Percentiles rank a stretch among this genome's conserved stretches.
Conservation (phyloP, 2,329 filamentous ascomycete genomes). For the Septoria petroselini region DNA sequence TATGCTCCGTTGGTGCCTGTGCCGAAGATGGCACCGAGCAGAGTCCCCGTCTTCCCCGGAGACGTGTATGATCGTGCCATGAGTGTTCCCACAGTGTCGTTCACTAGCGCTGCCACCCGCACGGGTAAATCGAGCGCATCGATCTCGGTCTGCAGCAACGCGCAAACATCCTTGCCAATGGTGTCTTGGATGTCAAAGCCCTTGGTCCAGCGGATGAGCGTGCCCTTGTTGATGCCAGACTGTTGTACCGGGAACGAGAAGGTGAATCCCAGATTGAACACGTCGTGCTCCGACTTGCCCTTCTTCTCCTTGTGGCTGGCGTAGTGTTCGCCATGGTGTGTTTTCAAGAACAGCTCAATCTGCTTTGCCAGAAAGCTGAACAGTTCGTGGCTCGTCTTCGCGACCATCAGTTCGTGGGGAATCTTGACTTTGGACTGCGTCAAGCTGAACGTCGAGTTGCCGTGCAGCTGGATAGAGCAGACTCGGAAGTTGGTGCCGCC, state of each 20-base stretch:
- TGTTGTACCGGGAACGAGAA: constrained; percentile 98
- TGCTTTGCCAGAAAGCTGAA: constrained; percentile 92
- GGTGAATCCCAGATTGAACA: constrained; percentile 96
- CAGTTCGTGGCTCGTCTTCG: constrained; percentile 78
- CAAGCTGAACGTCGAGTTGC: constrained; percentile 90
- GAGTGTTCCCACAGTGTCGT: constrained; percentile 94
- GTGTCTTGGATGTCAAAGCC: constrained; percentile 96
- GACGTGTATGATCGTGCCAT: constrained; percentile 97
- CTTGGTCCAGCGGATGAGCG: constrained; percentile 95
- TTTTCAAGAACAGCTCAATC: constrained; percentile 81
- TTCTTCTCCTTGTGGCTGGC: constrained; percentile 53
- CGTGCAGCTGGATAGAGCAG: constrained; percentile 89
- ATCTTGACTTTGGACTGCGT: constrained; percentile 91
- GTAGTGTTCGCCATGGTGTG: constrained; percentile 86
- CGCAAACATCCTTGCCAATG: constrained; percentile 90
- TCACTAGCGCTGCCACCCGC: constrained; percentile 91
- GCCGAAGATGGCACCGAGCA: constrained; percentile 95
- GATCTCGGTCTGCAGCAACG: constrained; percentile 82
- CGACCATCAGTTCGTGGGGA: constrained; percentile 83
- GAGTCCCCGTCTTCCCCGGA: constrained; percentile 76
- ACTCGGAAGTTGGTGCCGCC: constrained; percentile 98
- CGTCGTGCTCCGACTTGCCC: constrained; percentile 66
- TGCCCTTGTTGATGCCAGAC: constrained; percentile 89
- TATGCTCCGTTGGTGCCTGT: constrained; percentile 98
- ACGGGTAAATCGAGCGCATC: constrained; percentile 83